Conservation (phyloP, 768 basidiomycete genomes). For the Russula sp. region DNA sequence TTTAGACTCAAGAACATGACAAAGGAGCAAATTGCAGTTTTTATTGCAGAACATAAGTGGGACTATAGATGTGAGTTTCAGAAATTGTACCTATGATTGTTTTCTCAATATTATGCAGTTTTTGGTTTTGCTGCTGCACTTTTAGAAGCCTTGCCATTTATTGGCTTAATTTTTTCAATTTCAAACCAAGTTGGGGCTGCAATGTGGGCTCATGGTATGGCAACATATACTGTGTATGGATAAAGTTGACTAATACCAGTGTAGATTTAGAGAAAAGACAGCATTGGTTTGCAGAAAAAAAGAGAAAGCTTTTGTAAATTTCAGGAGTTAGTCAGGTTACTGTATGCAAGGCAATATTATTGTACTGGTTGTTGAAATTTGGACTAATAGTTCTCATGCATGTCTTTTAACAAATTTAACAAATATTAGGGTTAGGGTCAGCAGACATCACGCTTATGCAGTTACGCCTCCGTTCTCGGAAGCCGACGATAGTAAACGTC, state of each 20-base stretch:
- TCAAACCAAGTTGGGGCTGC: slow-evolving; percentile 90
- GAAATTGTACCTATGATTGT: neutral
- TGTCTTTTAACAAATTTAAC: too few species aligned
- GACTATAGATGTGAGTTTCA: slow-evolving; percentile 64
- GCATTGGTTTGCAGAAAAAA: slow-evolving; percentile 44
- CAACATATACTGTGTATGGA: neutral
- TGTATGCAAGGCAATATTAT: too few species aligned
- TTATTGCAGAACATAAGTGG: slow-evolving; percentile 88
- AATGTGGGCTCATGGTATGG: slow-evolving; percentile 85
- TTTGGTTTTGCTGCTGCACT: slow-evolving; percentile 86
- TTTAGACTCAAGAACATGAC: slow-evolving; percentile 85
- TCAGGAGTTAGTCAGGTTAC: too few species aligned
- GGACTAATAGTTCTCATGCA: too few species aligned
- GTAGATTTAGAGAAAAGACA: slow-evolving; percentile 63
- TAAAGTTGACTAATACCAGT: neutral
- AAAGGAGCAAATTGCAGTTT: slow-evolving; percentile 60
- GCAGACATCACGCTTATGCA: too few species aligned
- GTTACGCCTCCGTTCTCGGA: too few species aligned
- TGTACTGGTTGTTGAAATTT: too few species aligned
- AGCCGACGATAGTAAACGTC: slow-evolving; percentile 7
- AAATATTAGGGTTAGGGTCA: too few species aligned
- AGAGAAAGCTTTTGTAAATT: slow-evolving; percentile 1
- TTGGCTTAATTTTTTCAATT: slow-evolving; percentile 78
- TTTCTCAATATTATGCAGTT: slow-evolving; percentile 42
- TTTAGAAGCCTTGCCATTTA: slow-evolving; percentile 75